These are phyloP conservation scores for Dianthus caryophyllus DNA, from an alignment of 148 eudicot species.

Conservation along the genomic window DNA sequence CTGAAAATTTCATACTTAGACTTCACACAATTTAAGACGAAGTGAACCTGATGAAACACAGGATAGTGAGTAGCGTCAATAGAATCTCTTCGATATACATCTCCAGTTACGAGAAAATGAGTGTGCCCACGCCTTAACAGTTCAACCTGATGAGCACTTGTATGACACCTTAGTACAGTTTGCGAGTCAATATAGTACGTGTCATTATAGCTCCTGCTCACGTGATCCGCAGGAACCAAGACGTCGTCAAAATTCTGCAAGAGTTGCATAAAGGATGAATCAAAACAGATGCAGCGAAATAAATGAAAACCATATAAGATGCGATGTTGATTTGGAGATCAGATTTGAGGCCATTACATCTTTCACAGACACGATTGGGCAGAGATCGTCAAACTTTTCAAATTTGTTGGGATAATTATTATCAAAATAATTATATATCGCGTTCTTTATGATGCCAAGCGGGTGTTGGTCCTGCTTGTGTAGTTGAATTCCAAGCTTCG, in stretches of 20 bases:
- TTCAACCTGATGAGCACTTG: conserved; percentile 99
- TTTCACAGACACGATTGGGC: conserved; percentile 47
- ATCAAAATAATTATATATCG: conserved; percentile 78
- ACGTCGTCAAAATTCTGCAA: conserved; percentile 99
- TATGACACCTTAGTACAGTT: conserved; percentile 95
- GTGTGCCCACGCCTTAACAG: conserved; percentile 70
- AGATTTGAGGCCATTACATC: conserved; percentile 21
- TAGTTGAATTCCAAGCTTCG: conserved; percentile 92
- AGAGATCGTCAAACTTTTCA: conserved; percentile 77
- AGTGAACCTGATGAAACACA: conserved; percentile 98
- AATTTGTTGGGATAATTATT: conserved; percentile 56
- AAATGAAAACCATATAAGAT: conserved; percentile 9
- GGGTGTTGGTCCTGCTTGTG: conserved; percentile 83
- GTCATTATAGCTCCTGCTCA: conserved; percentile 98
- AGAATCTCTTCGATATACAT: conserved; percentile 97
- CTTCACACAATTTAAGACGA: too few species aligned
- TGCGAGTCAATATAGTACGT: conserved; percentile 89
- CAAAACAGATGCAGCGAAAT: neutral
- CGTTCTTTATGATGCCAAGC: conserved; percentile 87
- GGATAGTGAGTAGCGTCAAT: conserved; percentile 98
- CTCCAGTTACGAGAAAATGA: conserved; percentile 91
- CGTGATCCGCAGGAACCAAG: conserved; percentile 97
- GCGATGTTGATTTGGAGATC: neutral
- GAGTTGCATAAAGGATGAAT: conserved; percentile 23
- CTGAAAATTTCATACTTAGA: too few species aligned